These are phyloP conservation scores for Anastatica hierochuntica DNA, from an alignment of 345 rosid genomes.

Conservation along the genomic window DNA sequence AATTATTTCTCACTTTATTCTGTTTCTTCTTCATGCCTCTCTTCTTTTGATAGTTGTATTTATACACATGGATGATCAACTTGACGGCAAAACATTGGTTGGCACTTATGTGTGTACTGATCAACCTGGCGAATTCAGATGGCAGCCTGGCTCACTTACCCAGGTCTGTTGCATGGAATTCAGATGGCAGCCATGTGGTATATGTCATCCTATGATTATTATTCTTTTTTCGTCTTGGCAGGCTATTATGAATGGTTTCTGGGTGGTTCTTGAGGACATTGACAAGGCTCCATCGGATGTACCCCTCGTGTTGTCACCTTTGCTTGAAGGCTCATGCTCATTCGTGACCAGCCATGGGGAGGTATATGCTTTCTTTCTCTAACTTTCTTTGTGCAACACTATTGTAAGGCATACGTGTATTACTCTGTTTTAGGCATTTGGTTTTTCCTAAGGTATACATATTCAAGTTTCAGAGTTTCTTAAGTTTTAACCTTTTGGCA, in stretches of 20 bases:
- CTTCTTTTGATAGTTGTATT: conserved; percentile 36
- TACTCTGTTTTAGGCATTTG: conserved; percentile 7
- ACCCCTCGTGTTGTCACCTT: conserved; percentile 63
- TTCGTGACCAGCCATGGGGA: conserved; percentile 67
- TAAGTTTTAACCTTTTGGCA: conserved; percentile 26
- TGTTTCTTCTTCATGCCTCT: not conserved
- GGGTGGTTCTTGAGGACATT: conserved; percentile 95
- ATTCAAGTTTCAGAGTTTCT: conserved; percentile 1
- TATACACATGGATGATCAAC: conserved; percentile 96
- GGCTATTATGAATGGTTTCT: conserved; percentile 76
- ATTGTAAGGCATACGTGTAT: not conserved
- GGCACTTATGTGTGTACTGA: conserved; percentile 91
- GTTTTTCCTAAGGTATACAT: conserved; percentile 1
- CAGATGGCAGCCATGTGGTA: not conserved
- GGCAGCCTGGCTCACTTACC: conserved; percentile 95
- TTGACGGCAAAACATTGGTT: conserved; percentile 86
- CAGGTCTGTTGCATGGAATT: conserved; percentile 50
- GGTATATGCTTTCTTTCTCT: conserved; percentile 30
- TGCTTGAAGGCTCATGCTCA: conserved; percentile 69
- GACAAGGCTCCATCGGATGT: conserved; percentile 92
- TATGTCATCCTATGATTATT: conserved; percentile 3
- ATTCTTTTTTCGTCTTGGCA: conserved; percentile 17
- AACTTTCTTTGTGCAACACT: not conserved
- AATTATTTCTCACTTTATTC: conserved; percentile 9
- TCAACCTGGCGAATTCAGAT: conserved; percentile 92